A percentile compares a stretch with the other conserved stretches of the same genome.
phyloP scores from a whole-genome alignment of 257 asterid species.

The Buddleja alternifolia region DNA sequence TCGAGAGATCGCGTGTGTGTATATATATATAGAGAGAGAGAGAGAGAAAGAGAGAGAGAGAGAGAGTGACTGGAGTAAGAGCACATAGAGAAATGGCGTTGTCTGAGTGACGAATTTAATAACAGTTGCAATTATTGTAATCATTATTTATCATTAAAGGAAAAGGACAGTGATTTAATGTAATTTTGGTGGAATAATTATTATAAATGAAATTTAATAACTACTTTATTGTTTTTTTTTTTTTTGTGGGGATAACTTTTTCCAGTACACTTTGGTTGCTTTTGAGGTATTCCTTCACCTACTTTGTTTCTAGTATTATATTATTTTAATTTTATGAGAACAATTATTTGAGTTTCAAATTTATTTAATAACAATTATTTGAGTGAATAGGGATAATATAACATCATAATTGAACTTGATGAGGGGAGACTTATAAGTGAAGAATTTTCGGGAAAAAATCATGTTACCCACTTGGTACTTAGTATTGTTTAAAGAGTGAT shows the following conservation, averaged over 20 bases:
- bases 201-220: slow-evolving; percentile 39
- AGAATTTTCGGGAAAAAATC: too few species aligned
- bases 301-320: slow-evolving; percentile 23
- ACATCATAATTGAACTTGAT: slow-evolving; percentile 28
- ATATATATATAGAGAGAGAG: slow-evolving; percentile 12
- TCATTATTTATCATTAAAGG: slow-evolving; percentile 47
- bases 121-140: slow-evolving; percentile 50
- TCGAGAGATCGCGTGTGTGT: slow-evolving; percentile 64
- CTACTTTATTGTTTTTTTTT: slow-evolving; percentile 28
- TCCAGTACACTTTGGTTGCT: slow-evolving; percentile 45
- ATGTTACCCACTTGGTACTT: too few species aligned
- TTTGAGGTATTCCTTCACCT: slow-evolving; percentile 36
- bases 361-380: neutral
- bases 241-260: slow-evolving; percentile 17
- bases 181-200: slow-evolving; percentile 46
- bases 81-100: slow-evolving; percentile 39
- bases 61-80: too few species aligned
- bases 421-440: too few species aligned
- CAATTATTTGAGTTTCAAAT: slow-evolving; percentile 9
- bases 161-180: slow-evolving; percentile 46
- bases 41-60: slow-evolving; percentile 30
- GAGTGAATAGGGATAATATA: neutral
- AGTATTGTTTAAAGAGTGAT: too few species aligned
- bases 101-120: slow-evolving; percentile 52
- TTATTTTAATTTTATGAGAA: neutral